Evolutionary conservation across 164 flowering plant genomes (phyloP).

Genomic region (Vitis riparia): DNA sequence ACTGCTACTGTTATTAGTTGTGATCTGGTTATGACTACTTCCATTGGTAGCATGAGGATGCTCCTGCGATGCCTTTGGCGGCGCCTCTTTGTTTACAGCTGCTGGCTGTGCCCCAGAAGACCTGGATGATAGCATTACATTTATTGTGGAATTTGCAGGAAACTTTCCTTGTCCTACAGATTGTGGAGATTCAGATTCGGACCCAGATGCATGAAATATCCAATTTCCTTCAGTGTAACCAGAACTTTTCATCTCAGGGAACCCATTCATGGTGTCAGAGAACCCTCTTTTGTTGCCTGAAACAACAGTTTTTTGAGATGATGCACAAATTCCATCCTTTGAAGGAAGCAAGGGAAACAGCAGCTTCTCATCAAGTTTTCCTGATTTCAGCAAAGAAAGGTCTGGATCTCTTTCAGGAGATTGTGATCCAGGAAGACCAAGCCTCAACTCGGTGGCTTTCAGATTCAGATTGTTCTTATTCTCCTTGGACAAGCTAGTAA

Average conservation of each 20-base stretch:
- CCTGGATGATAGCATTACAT: conserved; percentile 34
- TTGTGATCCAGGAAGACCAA: conserved; percentile 93
- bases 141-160: conserved; percentile 30
- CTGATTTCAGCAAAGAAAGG: conserved; percentile 33
- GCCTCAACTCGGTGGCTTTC: conserved; percentile 86
- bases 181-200: conserved; percentile 38
- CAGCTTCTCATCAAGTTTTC: conserved; percentile 73
- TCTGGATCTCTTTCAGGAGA: conserved; percentile 73
- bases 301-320: conserved; percentile 48
- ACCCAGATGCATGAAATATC: conserved; percentile 47
- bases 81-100: conserved; percentile 40
- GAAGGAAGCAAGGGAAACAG: conserved; percentile 75
- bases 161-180: conserved; percentile 48
- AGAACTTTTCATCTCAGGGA: conserved; percentile 45
- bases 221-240: conserved; percentile 50
- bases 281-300: conserved; percentile 91
- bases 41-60: conserved; percentile 34
- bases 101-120: conserved; percentile 40
- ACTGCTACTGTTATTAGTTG: conserved; percentile 42
- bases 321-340: conserved; percentile 48
- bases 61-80: conserved; percentile 46
- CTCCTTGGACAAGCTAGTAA: conserved; percentile 47
- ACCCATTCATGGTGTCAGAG: conserved; percentile 71
- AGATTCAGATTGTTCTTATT: conserved; percentile 56
- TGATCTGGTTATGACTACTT: conserved; percentile 27